A percentile compares a stretch with the other conserved stretches of the same genome.
phyloP scores from a whole-genome alignment of 257 asterid genomes.

The Lithospermum erythrorhizon region DNA sequence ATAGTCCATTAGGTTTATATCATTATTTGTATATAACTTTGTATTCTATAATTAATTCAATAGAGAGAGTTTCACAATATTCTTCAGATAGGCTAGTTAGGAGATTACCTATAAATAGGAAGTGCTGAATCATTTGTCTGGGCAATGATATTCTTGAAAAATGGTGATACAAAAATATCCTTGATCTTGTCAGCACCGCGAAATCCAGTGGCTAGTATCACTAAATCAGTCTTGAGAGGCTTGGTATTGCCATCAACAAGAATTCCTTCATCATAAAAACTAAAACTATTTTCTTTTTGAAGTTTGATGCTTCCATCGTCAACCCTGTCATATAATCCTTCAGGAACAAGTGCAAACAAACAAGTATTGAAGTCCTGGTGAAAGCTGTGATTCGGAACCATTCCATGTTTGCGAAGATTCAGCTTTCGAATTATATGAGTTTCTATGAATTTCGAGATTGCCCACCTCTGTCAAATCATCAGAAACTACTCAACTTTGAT shows the following conservation, averaged over 20 bases:
- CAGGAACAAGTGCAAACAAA: conserved; percentile 22
- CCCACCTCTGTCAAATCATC: conserved; percentile 33
- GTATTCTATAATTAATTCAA: too few relatives aligned
- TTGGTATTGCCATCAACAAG: conserved; percentile 14
- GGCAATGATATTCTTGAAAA: conserved; percentile 17
- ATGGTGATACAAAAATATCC: conserved; percentile 18
- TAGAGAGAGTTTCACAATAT: too few relatives aligned
- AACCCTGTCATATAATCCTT: conserved; percentile 34
- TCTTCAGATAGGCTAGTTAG: not conserved
- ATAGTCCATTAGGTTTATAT: too few relatives aligned
- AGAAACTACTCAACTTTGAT: too few relatives aligned
- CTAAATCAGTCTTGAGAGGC: conserved; percentile 22
- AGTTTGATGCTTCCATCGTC: conserved; percentile 39
- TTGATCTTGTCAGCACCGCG: conserved; percentile 30
- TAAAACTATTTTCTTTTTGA: conserved; percentile 20
- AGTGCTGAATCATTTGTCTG: conserved; percentile 12
- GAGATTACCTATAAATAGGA: conserved; percentile 31
- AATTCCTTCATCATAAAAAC: conserved; percentile 33
- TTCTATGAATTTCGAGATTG: conserved; percentile 31
- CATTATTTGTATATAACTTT: too few relatives aligned
- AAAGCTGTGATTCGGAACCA: conserved; percentile 35
- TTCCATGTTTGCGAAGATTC: conserved; percentile 20
- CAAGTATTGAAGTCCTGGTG: conserved; percentile 20
- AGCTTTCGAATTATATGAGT: conserved; percentile 20
- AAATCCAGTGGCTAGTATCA: conserved; percentile 45